Percentiles rank a stretch among this genome's conserved stretches.
These are phyloP conservation scores for Xylaria bambusicola DNA, from an alignment of 495 filamentous ascomycete species.

Conservation along the genomic window DNA sequence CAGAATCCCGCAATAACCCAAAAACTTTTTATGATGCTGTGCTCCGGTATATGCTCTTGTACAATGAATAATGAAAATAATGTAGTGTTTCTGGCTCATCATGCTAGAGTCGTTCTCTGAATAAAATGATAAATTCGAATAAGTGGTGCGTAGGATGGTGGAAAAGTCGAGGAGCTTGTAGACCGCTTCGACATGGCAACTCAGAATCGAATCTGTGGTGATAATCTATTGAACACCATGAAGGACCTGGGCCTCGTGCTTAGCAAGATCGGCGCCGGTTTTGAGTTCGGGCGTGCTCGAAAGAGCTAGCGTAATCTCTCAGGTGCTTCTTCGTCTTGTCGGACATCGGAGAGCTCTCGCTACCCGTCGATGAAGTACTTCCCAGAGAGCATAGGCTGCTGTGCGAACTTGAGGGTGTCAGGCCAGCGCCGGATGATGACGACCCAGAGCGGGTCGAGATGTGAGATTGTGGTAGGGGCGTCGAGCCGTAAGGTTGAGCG, in stretches of 20 bases:
- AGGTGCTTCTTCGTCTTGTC: slow-evolving; percentile 79
- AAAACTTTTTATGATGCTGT: slow-evolving; percentile 55
- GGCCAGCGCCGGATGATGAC: slow-evolving; percentile 40
- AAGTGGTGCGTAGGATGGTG: slow-evolving; percentile 45
- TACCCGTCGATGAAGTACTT: slow-evolving; percentile 51
- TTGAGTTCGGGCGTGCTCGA: slow-evolving; percentile 71
- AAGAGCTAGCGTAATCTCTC: slow-evolving; percentile 80
- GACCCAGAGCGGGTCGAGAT: slow-evolving; percentile 37
- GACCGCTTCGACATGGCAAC: slow-evolving; percentile 26
- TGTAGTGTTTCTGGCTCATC: slow-evolving; percentile 27
- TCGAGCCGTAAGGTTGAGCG: slow-evolving; percentile 46
- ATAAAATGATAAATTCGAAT: slow-evolving; percentile 29
- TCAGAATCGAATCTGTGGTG: slow-evolving; percentile 31
- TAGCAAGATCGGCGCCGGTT: slow-evolving; percentile 53
- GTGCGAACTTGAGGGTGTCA: slow-evolving; percentile 82
- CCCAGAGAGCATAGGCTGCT: slow-evolving; percentile 80
- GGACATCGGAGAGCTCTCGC: slow-evolving; percentile 61
- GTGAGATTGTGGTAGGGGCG: slow-evolving; percentile 34
- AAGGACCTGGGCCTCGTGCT: slow-evolving; percentile 6
- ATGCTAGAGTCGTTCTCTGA: slow-evolving; percentile 32
- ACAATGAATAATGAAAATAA: slow-evolving; percentile 52
- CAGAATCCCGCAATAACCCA: slow-evolving; percentile 38
- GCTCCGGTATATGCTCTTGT: slow-evolving; percentile 55
- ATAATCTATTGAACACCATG: slow-evolving; percentile 19
- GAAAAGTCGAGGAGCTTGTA: slow-evolving; percentile 26